These are phyloP conservation scores for Solanum verrucosum DNA, from an alignment of 257 asterid species.

Conservation along the genomic window DNA sequence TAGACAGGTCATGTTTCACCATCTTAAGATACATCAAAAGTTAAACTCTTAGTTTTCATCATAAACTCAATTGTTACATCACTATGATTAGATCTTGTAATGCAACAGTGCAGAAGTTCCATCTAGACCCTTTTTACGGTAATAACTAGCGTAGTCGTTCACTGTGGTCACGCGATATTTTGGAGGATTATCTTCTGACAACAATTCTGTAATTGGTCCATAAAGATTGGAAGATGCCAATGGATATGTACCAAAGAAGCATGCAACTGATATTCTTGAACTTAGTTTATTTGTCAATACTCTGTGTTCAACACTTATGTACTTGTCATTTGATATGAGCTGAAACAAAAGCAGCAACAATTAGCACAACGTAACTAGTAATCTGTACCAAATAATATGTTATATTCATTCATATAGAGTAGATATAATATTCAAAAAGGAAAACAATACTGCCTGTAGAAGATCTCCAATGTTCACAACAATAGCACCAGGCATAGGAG, in stretches of 20 bases:
- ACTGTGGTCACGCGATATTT: slow-evolving; percentile 48
- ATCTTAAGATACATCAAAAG: background rate
- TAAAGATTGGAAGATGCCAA: slow-evolving; percentile 21
- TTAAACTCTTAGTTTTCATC: background rate
- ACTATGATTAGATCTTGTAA: slow-evolving; percentile 32
- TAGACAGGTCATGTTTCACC: too few species aligned
- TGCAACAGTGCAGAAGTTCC: slow-evolving; percentile 37
- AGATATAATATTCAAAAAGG: too few species aligned
- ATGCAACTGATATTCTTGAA: slow-evolving; percentile 54
- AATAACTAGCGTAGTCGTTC: slow-evolving; percentile 24
- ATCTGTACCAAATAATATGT: too few species aligned
- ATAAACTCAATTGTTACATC: background rate
- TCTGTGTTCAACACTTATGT: slow-evolving; percentile 43
- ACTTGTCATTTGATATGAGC: slow-evolving; percentile 59
- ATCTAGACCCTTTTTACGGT: slow-evolving; percentile 39
- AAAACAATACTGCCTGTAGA: slow-evolving; percentile 33
- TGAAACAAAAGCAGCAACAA: slow-evolving; percentile 2
- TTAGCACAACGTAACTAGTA: slow-evolving; percentile 15
- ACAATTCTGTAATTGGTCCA: slow-evolving; percentile 49
- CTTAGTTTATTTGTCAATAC: slow-evolving; percentile 30
- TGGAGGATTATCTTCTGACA: slow-evolving; percentile 41
- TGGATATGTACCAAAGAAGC: slow-evolving; percentile 40
- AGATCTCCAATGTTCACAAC: slow-evolving; percentile 57
- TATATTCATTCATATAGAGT: too few species aligned
- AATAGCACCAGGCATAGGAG: slow-evolving; percentile 41